Evolutionary conservation across 176 grass and related monocot genomes (phyloP).

Genomic region (Pontederia paniculata): DNA sequence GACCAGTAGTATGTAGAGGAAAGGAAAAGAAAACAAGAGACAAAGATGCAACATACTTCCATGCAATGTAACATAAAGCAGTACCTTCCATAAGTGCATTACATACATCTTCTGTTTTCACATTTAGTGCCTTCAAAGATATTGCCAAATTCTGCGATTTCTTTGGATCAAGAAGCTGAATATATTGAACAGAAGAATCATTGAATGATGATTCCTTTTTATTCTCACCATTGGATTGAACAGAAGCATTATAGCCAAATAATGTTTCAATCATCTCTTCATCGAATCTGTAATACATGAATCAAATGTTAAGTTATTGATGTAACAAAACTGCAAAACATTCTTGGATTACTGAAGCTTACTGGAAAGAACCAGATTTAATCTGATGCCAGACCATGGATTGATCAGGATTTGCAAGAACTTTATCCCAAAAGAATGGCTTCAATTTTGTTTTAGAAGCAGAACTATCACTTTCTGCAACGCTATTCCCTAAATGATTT

Average conservation of each 20-base stretch:
- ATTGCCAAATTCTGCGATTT: conserved; percentile 87
- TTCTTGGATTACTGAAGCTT: conserved; percentile 24
- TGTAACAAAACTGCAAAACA: not conserved
- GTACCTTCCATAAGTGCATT: conserved; percentile 65
- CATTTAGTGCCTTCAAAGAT: conserved; percentile 81
- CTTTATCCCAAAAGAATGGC: conserved; percentile 98
- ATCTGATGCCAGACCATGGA: conserved; percentile 69
- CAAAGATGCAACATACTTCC: too few relatives aligned
- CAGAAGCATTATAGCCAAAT: conserved; percentile 43
- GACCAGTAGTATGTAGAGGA: too few relatives aligned
- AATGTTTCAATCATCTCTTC: conserved; percentile 69
- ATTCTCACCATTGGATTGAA: conserved; percentile 26
- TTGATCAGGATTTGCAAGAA: conserved; percentile 46
- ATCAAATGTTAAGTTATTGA: not conserved
- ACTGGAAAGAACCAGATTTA: conserved; percentile 78
- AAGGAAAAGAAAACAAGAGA: too few relatives aligned
- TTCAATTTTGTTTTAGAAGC: conserved; percentile 81
- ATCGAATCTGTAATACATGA: conserved; percentile 37
- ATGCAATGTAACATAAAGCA: conserved; percentile 11
- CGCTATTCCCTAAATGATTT: conserved; percentile 6
- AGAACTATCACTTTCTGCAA: conserved; percentile 8
- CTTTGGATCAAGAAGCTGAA: conserved; percentile 73
- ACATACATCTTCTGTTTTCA: conserved; percentile 49
- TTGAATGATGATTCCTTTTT: conserved; percentile 23
- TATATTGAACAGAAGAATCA: conserved; percentile 19